Percentiles rank a stretch among this genome's conserved stretches.
Conservation (phyloP, 768 basidiomycete species). For the Tricholoma hemisulphureum region DNA sequence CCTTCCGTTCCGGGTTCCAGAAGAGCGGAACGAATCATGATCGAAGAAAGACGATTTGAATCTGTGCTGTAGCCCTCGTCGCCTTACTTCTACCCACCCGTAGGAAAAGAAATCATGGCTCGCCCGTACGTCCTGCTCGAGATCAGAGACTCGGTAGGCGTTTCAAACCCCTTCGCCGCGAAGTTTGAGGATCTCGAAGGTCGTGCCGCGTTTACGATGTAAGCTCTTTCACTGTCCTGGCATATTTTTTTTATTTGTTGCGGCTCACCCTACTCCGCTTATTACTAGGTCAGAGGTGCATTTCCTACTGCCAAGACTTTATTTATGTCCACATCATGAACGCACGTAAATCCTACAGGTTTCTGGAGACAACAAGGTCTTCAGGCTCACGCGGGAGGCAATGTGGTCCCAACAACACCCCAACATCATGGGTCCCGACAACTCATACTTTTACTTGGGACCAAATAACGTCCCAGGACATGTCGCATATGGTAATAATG, state of each 20-base stretch:
- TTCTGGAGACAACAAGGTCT: slow-evolving; percentile 40
- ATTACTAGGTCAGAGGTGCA: slow-evolving; percentile 2
- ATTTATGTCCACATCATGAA: background rate
- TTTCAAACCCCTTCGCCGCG: slow-evolving; percentile 54
- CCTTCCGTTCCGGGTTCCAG: slow-evolving; percentile 35
- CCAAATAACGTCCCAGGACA: slow-evolving; percentile 60
- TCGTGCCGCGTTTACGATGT: slow-evolving; percentile 68
- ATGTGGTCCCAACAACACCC: slow-evolving; percentile 68
- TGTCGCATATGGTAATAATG: slow-evolving; percentile 67
- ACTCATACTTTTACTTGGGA: slow-evolving; percentile 74
- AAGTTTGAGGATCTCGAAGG: slow-evolving; percentile 64
- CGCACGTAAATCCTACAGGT: background rate
- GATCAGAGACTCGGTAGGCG: slow-evolving; percentile 43
- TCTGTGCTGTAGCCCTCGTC: slow-evolving; percentile 19
- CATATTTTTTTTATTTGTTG: slow-evolving; percentile 3
- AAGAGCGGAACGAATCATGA: slow-evolving; percentile 10
- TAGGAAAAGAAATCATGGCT: slow-evolving; percentile 13
- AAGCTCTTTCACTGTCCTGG: slow-evolving; percentile 24
- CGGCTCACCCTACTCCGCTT: slow-evolving; percentile 15
- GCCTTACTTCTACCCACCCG: slow-evolving; percentile 11
- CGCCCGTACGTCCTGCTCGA: slow-evolving; percentile 54
- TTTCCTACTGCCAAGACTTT: background rate
- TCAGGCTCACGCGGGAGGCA: slow-evolving; percentile 62
- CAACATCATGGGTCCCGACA: slow-evolving; percentile 77
- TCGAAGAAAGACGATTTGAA: slow-evolving; percentile 1